A percentile compares a stretch with the other conserved stretches of the same genome.
phyloP scores from a whole-genome alignment of 306 rosid species.

The Astragalus glycyphyllos region DNA sequence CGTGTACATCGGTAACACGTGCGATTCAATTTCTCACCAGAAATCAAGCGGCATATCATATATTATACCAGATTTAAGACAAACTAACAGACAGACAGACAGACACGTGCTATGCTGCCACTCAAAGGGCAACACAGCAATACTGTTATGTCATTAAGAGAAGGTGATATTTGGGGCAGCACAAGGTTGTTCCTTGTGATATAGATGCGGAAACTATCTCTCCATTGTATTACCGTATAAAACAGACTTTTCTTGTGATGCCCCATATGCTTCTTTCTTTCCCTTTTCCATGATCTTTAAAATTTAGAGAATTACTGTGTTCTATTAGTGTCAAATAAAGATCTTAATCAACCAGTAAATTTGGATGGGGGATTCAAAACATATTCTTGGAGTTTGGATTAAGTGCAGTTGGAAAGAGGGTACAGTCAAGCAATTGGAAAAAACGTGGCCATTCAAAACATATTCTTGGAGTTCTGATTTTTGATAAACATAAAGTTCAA shows the following conservation, averaged over 20 bases:
- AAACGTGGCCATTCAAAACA: too few relatives aligned
- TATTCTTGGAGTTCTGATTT: too few relatives aligned
- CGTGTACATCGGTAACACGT: not conserved
- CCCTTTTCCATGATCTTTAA: not conserved
- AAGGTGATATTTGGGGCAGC: not conserved
- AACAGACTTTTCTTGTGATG: not conserved
- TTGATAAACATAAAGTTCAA: too few relatives aligned
- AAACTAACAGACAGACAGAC: too few relatives aligned
- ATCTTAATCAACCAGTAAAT: not conserved
- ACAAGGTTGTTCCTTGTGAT: too few relatives aligned
- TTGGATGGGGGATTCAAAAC: not conserved
- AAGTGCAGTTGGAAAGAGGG: too few relatives aligned
- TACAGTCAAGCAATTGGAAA: too few relatives aligned
- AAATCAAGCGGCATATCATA: not conserved
- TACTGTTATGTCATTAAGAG: constrained; percentile 4
- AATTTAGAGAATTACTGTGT: not conserved
- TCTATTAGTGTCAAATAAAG: not conserved
- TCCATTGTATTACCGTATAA: not conserved
- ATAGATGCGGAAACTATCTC: not conserved
- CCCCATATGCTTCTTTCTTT: not conserved
- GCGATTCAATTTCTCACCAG: constrained; percentile 11
- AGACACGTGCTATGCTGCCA: not conserved
- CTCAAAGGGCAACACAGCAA: not conserved
- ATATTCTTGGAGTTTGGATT: not conserved
- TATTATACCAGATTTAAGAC: constrained; percentile 10